Evolutionary conservation across 192 early-diverging fungal genomes (phyloP), one percentile per base, ranked within the genome.

Genomic region (Neocallimastix lanati): DNA sequence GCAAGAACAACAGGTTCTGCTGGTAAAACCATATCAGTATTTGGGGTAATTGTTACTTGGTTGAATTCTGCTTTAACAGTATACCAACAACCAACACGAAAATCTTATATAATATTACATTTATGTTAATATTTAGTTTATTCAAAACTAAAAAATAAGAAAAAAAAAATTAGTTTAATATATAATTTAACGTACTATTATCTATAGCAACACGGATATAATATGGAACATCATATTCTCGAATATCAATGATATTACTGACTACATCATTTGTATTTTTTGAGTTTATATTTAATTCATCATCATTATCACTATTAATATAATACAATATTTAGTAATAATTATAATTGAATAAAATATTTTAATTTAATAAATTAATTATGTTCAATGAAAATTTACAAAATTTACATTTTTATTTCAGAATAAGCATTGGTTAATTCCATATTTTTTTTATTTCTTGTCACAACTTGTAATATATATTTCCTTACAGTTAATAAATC

Each of bases 201-300:
- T 99, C 96, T 76, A 99, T 98, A 21, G 96, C 94, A 14, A 94
- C 94, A 29, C 98, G 90, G 77, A 94, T 88, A 82, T 97, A 98
- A 84, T 98, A 99, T 50, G 93, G 92, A n/a, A 99, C 90, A 82
- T 99, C 98, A 81, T 93, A 95, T 83, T 99, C 98, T n/a, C 98
- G 91, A 78, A 98, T 90, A 81, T 96, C 98, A 12, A 93, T 81
- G 28, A 99, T 90, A 77, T 88, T 85, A 77, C 96, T 94, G 12
- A 90, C 67, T 35, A 86, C 82, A 29, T 93, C 91, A 12, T 81
- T 77, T 25, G 33, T 28, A 79, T 7, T 76, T 28, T 79, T 79
- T 79, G 33, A 11, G n/a, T 36, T 79, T 13, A 28, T 16, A 79
- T 38, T 29, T n/a, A 29, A 79, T 77, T 67, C 79, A 28, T 79